phyloP scores from a whole-genome alignment of 495 filamentous ascomycete genomes.

The Xylaria acuta region DNA sequence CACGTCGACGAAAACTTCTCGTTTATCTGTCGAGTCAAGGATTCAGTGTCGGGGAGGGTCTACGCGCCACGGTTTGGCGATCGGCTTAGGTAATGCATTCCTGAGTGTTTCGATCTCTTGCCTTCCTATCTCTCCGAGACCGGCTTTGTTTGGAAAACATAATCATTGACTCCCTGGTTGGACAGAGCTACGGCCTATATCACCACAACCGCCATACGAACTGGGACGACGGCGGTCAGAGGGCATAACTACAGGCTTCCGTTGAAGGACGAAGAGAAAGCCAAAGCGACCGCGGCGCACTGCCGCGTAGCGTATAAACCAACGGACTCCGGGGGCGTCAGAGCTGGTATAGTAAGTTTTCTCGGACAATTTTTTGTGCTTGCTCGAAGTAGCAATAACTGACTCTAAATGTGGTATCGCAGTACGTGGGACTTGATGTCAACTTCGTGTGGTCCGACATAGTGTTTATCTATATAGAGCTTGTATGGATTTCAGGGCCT shows the following conservation, averaged over 20 bases:
- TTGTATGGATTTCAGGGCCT: background rate
- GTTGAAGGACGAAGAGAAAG: background rate
- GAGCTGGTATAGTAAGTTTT: slow-evolving; percentile 2
- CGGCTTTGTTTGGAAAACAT: background rate
- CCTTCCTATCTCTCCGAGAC: background rate
- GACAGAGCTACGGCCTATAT: slow-evolving; percentile 9
- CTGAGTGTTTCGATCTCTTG: background rate
- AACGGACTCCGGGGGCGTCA: background rate
- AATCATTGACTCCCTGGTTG: background rate
- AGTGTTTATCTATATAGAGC: background rate
- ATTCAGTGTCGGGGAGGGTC: background rate
- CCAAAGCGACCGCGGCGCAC: background rate
- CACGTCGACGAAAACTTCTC: background rate
- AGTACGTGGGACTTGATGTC: background rate
- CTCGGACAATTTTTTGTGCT: background rate
- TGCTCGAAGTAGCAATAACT: too few species aligned
- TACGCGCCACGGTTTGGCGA: background rate
- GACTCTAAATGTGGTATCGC: background rate
- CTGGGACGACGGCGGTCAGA: background rate
- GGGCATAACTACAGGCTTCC: background rate
- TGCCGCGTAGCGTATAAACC: background rate
- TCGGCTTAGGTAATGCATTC: background rate
- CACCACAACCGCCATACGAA: background rate
- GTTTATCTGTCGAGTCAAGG: background rate
- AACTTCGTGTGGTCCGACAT: background rate